Conservation (phyloP, 208 protist genomes). For the Acanthamoeba polyphaga region DNA sequence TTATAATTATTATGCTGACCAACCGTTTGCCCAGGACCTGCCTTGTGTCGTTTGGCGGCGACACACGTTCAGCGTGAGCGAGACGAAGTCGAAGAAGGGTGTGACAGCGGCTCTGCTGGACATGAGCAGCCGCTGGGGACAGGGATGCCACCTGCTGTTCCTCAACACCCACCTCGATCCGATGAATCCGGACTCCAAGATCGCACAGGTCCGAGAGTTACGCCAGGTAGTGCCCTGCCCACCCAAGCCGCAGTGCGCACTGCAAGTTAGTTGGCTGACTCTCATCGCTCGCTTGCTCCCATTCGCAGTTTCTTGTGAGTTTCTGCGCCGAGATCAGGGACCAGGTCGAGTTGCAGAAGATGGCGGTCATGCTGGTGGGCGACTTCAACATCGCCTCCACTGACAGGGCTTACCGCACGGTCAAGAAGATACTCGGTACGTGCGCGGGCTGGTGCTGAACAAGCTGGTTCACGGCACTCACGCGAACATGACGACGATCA, state of each 20-base stretch:
- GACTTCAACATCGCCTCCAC: slow-evolving; percentile 41
- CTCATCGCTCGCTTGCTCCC: not conserved
- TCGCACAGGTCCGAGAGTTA: not conserved
- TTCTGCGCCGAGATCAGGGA: not conserved
- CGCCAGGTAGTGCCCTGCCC: not conserved
- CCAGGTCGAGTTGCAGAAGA: not conserved
- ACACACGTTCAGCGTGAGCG: slow-evolving; percentile 35
- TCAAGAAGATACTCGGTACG: not conserved
- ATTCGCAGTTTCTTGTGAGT: not conserved
- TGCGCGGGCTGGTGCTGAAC: not conserved
- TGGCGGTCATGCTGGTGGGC: slow-evolving; percentile 42
- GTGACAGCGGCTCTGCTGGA: slow-evolving; percentile 25
- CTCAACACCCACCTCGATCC: slow-evolving; percentile 32
- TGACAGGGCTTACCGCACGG: not conserved
- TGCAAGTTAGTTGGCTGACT: not conserved
- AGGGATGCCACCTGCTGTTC: not conserved
- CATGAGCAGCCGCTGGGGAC: not conserved
- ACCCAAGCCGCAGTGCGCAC: not conserved
- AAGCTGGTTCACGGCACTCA: not conserved
- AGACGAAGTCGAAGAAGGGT: slow-evolving; percentile 32
- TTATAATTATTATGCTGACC: too few species aligned
- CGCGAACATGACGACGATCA: not conserved
- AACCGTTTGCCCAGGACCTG: not conserved
- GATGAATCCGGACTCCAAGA: slow-evolving; percentile 18
- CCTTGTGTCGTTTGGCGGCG: slow-evolving; percentile 5